Percentiles rank a stretch among this genome's conserved stretches.
Evolutionary conservation across 495 filamentous ascomycete genomes (phyloP).

Genomic region (Umbilicaria muhlenbergii): DNA sequence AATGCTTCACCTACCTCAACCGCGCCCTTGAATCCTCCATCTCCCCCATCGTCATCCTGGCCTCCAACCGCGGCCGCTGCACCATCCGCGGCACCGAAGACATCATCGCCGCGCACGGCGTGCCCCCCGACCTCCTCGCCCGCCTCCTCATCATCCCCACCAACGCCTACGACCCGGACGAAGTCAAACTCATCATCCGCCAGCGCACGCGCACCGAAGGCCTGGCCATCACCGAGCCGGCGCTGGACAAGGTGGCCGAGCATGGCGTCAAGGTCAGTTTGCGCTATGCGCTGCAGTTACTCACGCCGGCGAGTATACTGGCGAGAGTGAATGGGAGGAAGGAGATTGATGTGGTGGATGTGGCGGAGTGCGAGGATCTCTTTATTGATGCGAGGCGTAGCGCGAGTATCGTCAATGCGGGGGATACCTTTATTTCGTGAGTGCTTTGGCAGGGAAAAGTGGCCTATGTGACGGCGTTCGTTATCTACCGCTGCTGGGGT

Average conservation of each 20-base stretch:
- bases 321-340: slow-evolving; percentile 53
- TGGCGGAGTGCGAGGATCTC: slow-evolving; percentile 75
- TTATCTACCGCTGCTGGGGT: too few species aligned
- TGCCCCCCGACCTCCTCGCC: slow-evolving; percentile 81
- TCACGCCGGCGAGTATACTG: slow-evolving; percentile 70
- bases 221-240: slow-evolving; percentile 62
- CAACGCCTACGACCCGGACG: slow-evolving; percentile 62
- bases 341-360: slow-evolving; percentile 66
- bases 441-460: not conserved
- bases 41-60: slow-evolving; percentile 91
- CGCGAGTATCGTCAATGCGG: slow-evolving; percentile 50
- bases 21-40: slow-evolving; percentile 86
- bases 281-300: slow-evolving; percentile 79
- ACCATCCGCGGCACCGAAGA: slow-evolving; percentile 78
- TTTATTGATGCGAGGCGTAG: slow-evolving; percentile 85
- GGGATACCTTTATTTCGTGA: slow-evolving; percentile 45
- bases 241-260: slow-evolving; percentile 69
- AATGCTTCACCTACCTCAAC: slow-evolving; percentile 98
- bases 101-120: slow-evolving; percentile 72
- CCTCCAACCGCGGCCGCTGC: slow-evolving; percentile 85
- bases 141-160: slow-evolving; percentile 94
- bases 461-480: too few species aligned
- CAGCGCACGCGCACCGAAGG: slow-evolving; percentile 70
- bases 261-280: slow-evolving; percentile 77
- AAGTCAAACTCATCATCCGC: slow-evolving; percentile 79